phyloP scores from a whole-genome alignment of 2,329 filamentous ascomycete species.

The Laburnicola sp. region DNA sequence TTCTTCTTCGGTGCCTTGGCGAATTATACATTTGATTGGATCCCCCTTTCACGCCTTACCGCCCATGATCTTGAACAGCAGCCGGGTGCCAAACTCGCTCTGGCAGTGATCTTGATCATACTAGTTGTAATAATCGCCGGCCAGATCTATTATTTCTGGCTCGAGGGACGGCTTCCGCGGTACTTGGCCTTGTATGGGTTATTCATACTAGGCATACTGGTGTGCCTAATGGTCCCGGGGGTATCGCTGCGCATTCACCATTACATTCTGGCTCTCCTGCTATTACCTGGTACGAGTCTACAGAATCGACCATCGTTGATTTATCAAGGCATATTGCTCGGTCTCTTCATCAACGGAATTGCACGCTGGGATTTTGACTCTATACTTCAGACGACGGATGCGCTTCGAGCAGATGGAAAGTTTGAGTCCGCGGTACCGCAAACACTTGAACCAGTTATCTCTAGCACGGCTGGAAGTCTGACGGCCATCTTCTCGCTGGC shows the following conservation, averaged over 20 bases:
- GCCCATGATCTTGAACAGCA: conserved; percentile 85
- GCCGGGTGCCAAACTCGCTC: conserved; percentile 80
- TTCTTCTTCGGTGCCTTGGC: conserved; percentile 89
- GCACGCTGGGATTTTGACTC: conserved; percentile 50
- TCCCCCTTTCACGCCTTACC: conserved; percentile 87
- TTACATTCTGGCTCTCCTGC: conserved; percentile 42
- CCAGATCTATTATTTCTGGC: conserved; percentile 85
- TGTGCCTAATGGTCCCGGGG: conserved; percentile 71
- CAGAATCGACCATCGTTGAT: conserved; percentile 42
- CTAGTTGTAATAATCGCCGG: conserved; percentile 68
- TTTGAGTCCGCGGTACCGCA: conserved; percentile 62
- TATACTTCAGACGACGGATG: conserved; percentile 77
- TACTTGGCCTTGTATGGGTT: conserved; percentile 78
- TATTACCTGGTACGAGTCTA: conserved; percentile 41
- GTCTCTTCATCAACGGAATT: conserved; percentile 43
- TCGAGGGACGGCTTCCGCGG: conserved; percentile 75
- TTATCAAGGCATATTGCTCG: conserved; percentile 42
- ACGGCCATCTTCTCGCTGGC: conserved; percentile 61
- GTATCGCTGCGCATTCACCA: conserved; percentile 88
- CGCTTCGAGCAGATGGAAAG: conserved; percentile 61
- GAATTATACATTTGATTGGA: conserved; percentile 92
- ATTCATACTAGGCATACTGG: conserved; percentile 66
- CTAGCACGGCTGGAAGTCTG: conserved; percentile 51
- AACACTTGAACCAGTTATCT: conserved; percentile 29
- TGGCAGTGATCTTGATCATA: conserved; percentile 73